Conservation (phyloP, 768 basidiomycete genomes). For the Pisolithus tinctorius region DNA sequence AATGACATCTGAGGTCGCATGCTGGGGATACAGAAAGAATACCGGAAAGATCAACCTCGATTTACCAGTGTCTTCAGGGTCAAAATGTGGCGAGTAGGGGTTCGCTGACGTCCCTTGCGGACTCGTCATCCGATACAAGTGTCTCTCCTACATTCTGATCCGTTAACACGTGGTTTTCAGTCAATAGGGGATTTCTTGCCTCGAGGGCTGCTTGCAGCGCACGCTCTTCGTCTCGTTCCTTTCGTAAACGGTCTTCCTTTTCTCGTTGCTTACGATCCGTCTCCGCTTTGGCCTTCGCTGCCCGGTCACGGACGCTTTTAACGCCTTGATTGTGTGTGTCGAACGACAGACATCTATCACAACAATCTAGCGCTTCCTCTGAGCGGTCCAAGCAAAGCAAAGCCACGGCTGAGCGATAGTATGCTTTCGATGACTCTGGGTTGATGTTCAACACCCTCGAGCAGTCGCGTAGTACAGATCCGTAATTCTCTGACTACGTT, state of each 20-base stretch:
- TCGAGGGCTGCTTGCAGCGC: slow-evolving; percentile 54
- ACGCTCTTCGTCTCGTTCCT: slow-evolving; percentile 45
- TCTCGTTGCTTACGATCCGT: slow-evolving; percentile 48
- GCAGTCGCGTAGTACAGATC: slow-evolving; percentile 80
- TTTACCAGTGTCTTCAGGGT: slow-evolving; percentile 53
- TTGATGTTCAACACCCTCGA: slow-evolving; percentile 64
- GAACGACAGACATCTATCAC: slow-evolving; percentile 57
- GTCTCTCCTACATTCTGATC: slow-evolving; percentile 52
- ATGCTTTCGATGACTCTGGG: slow-evolving; percentile 68
- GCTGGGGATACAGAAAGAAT: slow-evolving; percentile 90
- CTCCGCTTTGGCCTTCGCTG: slow-evolving; percentile 38
- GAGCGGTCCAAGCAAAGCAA: slow-evolving; percentile 65
- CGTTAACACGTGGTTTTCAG: slow-evolving; percentile 1
- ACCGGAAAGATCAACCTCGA: slow-evolving; percentile 72
- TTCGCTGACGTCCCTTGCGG: slow-evolving; percentile 44
- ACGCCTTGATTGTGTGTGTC: slow-evolving; percentile 54
- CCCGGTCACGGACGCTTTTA: slow-evolving; percentile 40
- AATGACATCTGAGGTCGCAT: slow-evolving; percentile 85
- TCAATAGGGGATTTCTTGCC: slow-evolving; percentile 36
- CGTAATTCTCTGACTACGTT: slow-evolving; percentile 67
- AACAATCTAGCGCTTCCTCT: slow-evolving; percentile 82
- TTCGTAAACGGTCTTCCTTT: slow-evolving; percentile 41
- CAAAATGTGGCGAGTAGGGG: slow-evolving; percentile 60
- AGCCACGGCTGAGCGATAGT: slow-evolving; percentile 78
- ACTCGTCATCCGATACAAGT: slow-evolving; percentile 52